A percentile compares a stretch with the other conserved stretches of the same genome.
Conservation (phyloP, 2,329 filamentous ascomycete genomes). For the Aspergillus floridensis region DNA sequence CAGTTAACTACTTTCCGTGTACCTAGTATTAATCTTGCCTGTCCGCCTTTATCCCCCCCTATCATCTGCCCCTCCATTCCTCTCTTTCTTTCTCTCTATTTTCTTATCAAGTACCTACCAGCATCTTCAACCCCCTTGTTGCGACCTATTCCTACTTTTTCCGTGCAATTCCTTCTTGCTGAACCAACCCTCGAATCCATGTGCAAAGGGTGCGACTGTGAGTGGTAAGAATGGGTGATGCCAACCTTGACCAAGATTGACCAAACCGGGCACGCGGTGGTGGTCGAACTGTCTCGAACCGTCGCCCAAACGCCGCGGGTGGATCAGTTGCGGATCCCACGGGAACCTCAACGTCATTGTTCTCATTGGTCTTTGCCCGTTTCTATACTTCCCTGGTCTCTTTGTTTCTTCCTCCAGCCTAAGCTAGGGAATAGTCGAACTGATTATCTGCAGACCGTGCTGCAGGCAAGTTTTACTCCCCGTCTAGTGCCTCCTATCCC, state of each 20-base stretch:
- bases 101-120: background rate
- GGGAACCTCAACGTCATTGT: slow-evolving; percentile 11
- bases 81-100: background rate
- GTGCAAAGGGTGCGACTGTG: background rate
- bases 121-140: background rate
- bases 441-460: background rate
- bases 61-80: background rate
- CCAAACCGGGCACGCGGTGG: background rate
- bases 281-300: slow-evolving; percentile 13
- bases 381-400: background rate
- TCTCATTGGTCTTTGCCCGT: slow-evolving; percentile 1
- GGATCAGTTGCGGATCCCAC: slow-evolving; percentile 13
- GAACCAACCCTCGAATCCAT: slow-evolving; percentile 6
- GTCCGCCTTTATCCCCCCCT: background rate
- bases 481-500: background rate
- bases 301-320: slow-evolving; percentile 11
- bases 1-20: background rate
- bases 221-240: background rate
- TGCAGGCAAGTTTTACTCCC: slow-evolving; percentile 5
- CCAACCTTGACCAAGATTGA: background rate
- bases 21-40: background rate
- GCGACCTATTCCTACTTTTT: background rate
- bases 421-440: background rate
- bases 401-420: too few relatives aligned
- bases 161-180: background rate